Base-by-base conservation (phyloP, 2,329 filamentous ascomycete species). In the Erysiphe pulchra region DNA sequence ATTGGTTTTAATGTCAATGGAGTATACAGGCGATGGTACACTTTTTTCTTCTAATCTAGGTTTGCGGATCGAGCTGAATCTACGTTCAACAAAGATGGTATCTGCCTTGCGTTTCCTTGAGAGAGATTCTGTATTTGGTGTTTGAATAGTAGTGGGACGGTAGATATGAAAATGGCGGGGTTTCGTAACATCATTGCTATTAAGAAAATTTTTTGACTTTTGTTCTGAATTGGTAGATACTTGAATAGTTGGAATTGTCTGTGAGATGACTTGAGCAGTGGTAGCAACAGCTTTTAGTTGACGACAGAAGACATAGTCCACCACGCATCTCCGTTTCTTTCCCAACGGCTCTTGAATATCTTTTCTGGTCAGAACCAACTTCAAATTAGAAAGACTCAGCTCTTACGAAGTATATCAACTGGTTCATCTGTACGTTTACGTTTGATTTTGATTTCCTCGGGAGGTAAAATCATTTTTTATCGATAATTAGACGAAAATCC, bases 81-180 rank as follows among this genome's bases (percentile, higher is more conserved):
- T 65, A 11, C 68, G 65, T 56, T 75, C 71, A 3, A 75, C 63
- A 48, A 75, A 75, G 2, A 74, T 59, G 8, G 70, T n/a, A 42
- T 49, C 48, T 6, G 33, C 47, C 31, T 47, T 51, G 36, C 53
- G 54, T 38, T 55, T 53, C 17, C 50, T 34, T 17, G 20, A 38
- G 43, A 44, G 36, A 38, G 44, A 18, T 41, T 20, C 34, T 14
- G 36, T 46, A 40, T 17, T 33, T n/a, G n/a, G 14, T 13, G 44
- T 30, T 41, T 20, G 37, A 8, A 41, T 39, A 32, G 42, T 46
- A 39, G 14, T 40, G 45, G 39, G 28, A 8, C 16, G 20, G 17
- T 34, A 42, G 39, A 45, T 18, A 12, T 41, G 14, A 20, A 30
- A 43, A 34, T 16, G 46, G 30, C 18, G 18, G 6, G 32, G 37